These are phyloP conservation scores for Penicillium soppii DNA, from an alignment of 495 filamentous ascomycete species.

Conservation along the genomic window DNA sequence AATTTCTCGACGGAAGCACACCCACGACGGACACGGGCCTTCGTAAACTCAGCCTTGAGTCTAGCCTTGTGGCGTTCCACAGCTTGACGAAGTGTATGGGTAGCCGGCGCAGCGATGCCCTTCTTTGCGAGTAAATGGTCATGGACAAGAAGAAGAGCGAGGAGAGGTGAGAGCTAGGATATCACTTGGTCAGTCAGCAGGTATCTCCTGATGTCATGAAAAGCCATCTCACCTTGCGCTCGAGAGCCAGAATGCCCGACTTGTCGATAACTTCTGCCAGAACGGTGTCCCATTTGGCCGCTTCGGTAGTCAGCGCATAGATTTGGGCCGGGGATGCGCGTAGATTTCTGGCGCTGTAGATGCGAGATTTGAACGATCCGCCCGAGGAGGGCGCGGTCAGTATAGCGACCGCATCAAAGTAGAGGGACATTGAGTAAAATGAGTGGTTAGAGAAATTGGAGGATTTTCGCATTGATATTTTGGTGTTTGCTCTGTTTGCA, in stretches of 20 bases:
- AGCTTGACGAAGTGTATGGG: conserved; percentile 71
- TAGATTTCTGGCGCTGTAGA: conserved; percentile 64
- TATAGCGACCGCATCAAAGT: conserved; percentile 81
- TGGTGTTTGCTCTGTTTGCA: conserved; percentile 27
- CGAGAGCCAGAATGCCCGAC: conserved; percentile 64
- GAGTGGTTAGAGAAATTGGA: neutral
- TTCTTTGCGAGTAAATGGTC: conserved; percentile 79
- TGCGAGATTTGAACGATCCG: conserved; percentile 77
- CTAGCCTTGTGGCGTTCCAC: conserved; percentile 80
- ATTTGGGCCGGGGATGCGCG: conserved; percentile 79
- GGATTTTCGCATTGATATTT: conserved; percentile 10
- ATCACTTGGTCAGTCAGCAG: conserved; percentile 45
- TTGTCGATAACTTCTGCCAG: conserved; percentile 83
- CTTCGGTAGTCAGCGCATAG: conserved; percentile 81
- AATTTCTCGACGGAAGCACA: conserved; percentile 64
- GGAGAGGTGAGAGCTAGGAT: conserved; percentile 72
- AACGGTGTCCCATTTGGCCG: conserved; percentile 84
- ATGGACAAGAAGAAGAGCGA: conserved; percentile 81
- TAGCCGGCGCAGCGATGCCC: conserved; percentile 73
- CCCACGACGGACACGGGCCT: conserved; percentile 68
- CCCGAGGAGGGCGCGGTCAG: conserved; percentile 62
- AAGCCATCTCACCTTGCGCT: conserved; percentile 68
- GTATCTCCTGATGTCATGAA: conserved; percentile 1
- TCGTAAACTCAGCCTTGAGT: conserved; percentile 76
- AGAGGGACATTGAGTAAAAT: conserved; percentile 76